Base-by-base conservation (phyloP, 768 basidiomycete genomes). In the Rhodocollybia butyracea region DNA sequence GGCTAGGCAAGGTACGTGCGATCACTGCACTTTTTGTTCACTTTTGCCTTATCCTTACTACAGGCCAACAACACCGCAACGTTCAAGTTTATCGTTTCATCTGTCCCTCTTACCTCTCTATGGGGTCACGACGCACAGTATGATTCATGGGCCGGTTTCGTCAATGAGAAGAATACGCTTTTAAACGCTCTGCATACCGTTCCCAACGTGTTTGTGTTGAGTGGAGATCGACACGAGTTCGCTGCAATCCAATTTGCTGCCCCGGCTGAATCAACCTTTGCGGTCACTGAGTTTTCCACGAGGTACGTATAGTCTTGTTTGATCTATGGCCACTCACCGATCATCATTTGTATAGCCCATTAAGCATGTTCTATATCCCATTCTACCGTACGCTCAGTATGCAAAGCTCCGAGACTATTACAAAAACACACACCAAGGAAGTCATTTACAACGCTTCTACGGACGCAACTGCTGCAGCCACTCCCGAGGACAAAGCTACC, bases 221-320 rank as follows among this genome's bases (percentile, higher is more conserved):
- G 83, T 2, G 89, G 88, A 7, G 89, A 90, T 64, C 76, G 89
- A 21, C 89, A 91, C 66, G 89, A 91, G 69, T 91, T 90, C 61
- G 88, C 88, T 1, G 81, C 81, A 4, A 77, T 89, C 60, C 81
- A 86, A 68, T 86, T 83, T 65, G 75, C 73, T 51, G 62, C 74
- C 56, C 58, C 67, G 41, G 64, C 71, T 57, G 54, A 66, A 51
- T 50, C 65, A 40, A 59, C 68, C 5, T 72, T 83, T 58, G 60
- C 71, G 7, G 74, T 88, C 26, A 68, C 73, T 41, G 89, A 91
- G 63, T 76, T 89, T 57, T 87, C 85, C 22, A 89, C 88, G 5
- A 77, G 76, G 59, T 55, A 8, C 38, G 24, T 43, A 4, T 46
- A 24, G 5, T 19, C 39, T 31, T 26, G 31, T 13, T 29, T 17